Base-by-base conservation (phyloP, 306 rosid genomes). In the Arachis hypogaea region DNA sequence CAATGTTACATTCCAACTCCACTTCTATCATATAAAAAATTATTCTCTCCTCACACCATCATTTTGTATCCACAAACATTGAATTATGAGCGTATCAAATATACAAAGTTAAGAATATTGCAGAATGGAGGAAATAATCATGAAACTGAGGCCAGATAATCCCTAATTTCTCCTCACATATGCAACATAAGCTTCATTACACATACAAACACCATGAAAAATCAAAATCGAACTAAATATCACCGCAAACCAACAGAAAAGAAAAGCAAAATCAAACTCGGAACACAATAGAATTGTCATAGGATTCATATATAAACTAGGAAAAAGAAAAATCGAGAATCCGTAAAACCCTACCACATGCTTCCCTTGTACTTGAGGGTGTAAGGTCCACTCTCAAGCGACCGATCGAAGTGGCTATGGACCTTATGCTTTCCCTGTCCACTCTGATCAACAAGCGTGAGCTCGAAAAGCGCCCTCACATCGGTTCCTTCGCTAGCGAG, bases 291-390 rank as follows among this genome's bases (percentile, higher is more conserved):
- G 47, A 52, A 65, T 33, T 33, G 38, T 33, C 38, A 33, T 4
- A 33, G 4, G 4, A 33, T 33, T 33, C 38, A 33, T 33, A 33
- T 33, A 33, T 33, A 4, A 33, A 33, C 4, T 2, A 33, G 4
- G 38, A 33, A 33, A 33, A 33, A 33, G 38, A 33, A 33, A 33
- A 5, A 50, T 50, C 22, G 18, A 2, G 41, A 47, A 72, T 36
- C 9, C 11, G 42, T 5, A 47, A 7, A 12, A 10, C 71, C 97
- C 14, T 76, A 92, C 96, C 97, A 92, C 97, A 92, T 89, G 77
- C 97, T 92, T 14, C 97, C 96, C 69, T 91, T 81, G 60, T 89
- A 89, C 81, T 92, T 92, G 79, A 92, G 89, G 1, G 93, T 89
- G 56, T 89, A 88, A 2, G 97, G 93, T 52, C 96, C 97, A n/a